Evolutionary conservation across 768 basidiomycete species (phyloP).

Genomic region (Naganishia vaughanmartiniae): DNA sequence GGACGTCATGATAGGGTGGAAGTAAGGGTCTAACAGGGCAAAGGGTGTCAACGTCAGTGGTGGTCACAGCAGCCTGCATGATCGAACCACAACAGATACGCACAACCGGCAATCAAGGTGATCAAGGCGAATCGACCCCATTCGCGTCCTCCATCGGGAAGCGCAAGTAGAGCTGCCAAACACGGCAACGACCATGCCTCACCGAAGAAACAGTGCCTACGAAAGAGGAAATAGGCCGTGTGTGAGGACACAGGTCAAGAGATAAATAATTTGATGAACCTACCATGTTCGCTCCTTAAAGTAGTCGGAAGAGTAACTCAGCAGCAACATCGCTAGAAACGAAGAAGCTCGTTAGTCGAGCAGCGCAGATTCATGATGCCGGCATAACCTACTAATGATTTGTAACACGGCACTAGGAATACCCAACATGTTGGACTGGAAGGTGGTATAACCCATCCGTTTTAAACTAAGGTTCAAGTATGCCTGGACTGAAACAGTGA

Average conservation of each 20-base stretch:
- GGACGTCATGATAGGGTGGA: constrained; percentile 33
- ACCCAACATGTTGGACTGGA: constrained; percentile 63
- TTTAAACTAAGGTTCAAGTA: constrained; percentile 67
- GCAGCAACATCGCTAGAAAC: constrained; percentile 53
- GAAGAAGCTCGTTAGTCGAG: not conserved
- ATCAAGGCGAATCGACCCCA: constrained; percentile 32
- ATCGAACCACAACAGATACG: not conserved
- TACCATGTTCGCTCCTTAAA: constrained; percentile 59
- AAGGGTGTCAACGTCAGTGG: not conserved
- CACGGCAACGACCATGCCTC: constrained; percentile 33
- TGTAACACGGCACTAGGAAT: constrained; percentile 62
- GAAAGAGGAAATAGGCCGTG: not conserved
- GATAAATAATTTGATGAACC: not conserved
- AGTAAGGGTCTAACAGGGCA: constrained; percentile 27
- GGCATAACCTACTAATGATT: constrained; percentile 47
- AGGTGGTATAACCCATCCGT: constrained; percentile 64
- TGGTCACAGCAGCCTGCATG: not conserved
- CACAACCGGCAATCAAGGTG: constrained; percentile 32
- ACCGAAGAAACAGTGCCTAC: constrained; percentile 33
- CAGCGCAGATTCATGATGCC: no score
- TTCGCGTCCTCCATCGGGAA: constrained; percentile 29
- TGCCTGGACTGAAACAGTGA: constrained; percentile 63
- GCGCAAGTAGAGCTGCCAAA: constrained; percentile 29
- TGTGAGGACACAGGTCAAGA: not conserved
- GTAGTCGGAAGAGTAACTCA: constrained; percentile 60